These are phyloP conservation scores for Schoenoplectus tabernaemontani DNA, from an alignment of 202 grass and related monocot species.

Conservation along the genomic window DNA sequence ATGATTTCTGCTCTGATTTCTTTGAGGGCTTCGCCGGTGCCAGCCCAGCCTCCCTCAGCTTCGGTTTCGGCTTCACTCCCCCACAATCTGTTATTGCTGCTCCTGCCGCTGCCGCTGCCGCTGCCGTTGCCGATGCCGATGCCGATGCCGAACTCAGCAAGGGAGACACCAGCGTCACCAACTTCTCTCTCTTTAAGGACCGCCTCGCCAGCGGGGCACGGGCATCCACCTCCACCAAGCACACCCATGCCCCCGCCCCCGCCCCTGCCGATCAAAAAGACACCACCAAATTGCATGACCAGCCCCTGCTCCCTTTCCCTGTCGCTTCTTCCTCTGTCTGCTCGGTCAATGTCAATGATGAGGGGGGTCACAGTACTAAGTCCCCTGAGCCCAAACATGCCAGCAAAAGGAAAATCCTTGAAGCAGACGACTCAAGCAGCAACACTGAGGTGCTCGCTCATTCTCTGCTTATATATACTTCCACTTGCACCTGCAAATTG, in stretches of 20 bases:
- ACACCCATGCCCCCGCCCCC: too few species aligned
- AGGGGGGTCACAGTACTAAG: background rate
- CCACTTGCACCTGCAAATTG: background rate
- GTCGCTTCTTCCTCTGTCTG: background rate
- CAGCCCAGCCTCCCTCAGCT: background rate
- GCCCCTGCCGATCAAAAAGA: background rate
- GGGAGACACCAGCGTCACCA: constrained; percentile 14
- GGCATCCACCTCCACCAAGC: constrained; percentile 2
- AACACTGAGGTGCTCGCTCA: constrained; percentile 5
- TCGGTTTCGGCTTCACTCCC: constrained; percentile 1
- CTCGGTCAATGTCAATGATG: background rate
- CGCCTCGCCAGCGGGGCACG: constrained; percentile 37
- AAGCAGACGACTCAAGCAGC: constrained; percentile 13
- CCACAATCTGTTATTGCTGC: background rate
- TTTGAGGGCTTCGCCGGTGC: constrained; percentile 19
- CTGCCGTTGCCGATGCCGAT: background rate
- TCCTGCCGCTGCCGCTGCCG: background rate
- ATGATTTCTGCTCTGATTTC: constrained; percentile 46
- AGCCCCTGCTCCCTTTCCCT: background rate
- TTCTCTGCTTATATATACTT: background rate
- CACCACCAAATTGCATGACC: constrained; percentile 8
- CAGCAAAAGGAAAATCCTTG: constrained; percentile 6
- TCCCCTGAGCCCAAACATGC: background rate
- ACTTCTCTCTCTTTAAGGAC: constrained; percentile 60
- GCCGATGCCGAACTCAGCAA: background rate